phyloP scores from a whole-genome alignment of 2,329 filamentous ascomycete genomes.

The Cytospora paraplurivora region DNA sequence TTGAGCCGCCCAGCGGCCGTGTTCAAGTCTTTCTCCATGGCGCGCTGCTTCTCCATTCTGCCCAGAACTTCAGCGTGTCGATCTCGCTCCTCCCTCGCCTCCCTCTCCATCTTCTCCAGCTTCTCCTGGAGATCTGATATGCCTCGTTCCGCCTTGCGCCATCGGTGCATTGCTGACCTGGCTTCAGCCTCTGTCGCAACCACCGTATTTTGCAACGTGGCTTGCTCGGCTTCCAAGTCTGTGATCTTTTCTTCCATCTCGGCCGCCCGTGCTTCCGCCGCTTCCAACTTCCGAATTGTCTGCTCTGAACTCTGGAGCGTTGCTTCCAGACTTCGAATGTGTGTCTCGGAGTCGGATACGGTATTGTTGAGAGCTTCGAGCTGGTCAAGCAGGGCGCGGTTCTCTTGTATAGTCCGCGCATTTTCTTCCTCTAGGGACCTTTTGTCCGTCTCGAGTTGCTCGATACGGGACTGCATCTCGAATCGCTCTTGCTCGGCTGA shows the following conservation, averaged over 20 bases:
- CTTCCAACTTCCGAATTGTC: constrained; percentile 73
- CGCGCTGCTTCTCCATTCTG: constrained; percentile 81
- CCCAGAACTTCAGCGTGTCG: constrained; percentile 78
- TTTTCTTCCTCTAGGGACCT: constrained; percentile 75
- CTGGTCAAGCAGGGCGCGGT: constrained; percentile 77
- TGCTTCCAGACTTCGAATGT: constrained; percentile 75
- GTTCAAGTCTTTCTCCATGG: constrained; percentile 79
- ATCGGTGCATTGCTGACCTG: constrained; percentile 76
- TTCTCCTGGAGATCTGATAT: constrained; percentile 82
- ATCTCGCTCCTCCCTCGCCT: constrained; percentile 77
- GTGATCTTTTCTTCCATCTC: constrained; percentile 80
- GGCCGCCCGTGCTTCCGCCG: constrained; percentile 72
- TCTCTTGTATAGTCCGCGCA: constrained; percentile 77
- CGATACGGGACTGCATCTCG: constrained; percentile 72
- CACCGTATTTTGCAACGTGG: constrained; percentile 68
- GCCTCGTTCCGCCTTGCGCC: constrained; percentile 80
- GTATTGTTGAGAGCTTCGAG: constrained; percentile 80
- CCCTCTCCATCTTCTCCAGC: constrained; percentile 83
- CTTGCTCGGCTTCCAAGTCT: constrained; percentile 80
- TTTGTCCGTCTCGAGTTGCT: constrained; percentile 75
- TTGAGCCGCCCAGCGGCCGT: constrained; percentile 79
- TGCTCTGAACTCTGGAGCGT: constrained; percentile 77
- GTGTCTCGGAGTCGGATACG: constrained; percentile 77
- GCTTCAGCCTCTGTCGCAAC: constrained; percentile 72
- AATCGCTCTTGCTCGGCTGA: constrained; percentile 85